Evolutionary conservation across 1,139 yeast species (phyloP), one percentile per base, ranked within the genome.

Genomic region (Yamadazyma membranifaciens): DNA sequence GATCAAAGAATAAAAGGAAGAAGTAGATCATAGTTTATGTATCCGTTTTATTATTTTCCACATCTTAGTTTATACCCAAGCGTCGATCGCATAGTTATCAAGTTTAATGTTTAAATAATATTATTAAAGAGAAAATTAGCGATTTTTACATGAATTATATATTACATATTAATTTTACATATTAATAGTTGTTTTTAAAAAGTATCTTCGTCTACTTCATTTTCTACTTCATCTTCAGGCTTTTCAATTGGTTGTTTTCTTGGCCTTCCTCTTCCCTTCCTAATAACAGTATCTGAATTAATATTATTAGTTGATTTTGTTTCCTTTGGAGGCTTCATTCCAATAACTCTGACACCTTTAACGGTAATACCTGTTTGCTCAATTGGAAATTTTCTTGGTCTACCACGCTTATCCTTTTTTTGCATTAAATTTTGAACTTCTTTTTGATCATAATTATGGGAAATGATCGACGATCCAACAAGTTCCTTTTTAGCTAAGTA

Each of bases 321-420:
- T 55, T 46, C 28, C 58, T 56, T 51, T 56, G 54, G 50, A 41
- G 61, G 64, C 41, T 55, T 49, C 27, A 61, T 57, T 6, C 77
- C 78, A 44, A 66, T 69, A 3, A 72, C 72, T 43, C 74, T 57
- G 13, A 71, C 65, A 1, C 78, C 77, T 49, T 66, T 69, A 36
- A 72, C 73, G 10, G 76, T 71, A 5, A 70, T 56, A 3, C 78
- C 78, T n/a, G 75, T 69, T 45, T 71, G 71, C 44, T 71, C 78
- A 10, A 70, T 58, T 0, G 79, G 76, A 45, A 73, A 72, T 49
- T 75, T 75, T 47, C 80, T 60, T 4, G 81, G 81, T 48, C 81
- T 59, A 11, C 81, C 81, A 41, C 78, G 54, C 44, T 62, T 63
- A 45, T 72, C 78, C 45, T 72, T 72, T 54, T 62, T 69, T 43